These are phyloP conservation scores for Beauveria varroae DNA, from an alignment of 2,329 filamentous ascomycete genomes.

Conservation along the genomic window DNA sequence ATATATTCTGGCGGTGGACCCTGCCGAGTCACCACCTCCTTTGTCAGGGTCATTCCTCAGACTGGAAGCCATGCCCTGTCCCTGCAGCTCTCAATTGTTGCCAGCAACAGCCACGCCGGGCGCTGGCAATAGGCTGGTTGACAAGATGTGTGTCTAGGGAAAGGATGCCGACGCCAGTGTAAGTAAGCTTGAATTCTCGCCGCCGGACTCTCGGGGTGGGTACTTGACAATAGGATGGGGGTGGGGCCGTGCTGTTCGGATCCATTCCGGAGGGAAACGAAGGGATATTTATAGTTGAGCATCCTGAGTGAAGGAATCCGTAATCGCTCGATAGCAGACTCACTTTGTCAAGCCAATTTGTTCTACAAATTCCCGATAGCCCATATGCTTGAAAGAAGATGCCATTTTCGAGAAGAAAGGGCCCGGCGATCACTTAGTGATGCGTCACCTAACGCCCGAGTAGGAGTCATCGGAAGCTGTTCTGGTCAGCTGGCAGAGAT, in stretches of 20 bases:
- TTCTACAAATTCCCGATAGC: too few species aligned
- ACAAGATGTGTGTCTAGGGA: too few species aligned
- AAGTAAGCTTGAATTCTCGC: slow-evolving; percentile 6
- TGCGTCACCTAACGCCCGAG: not conserved
- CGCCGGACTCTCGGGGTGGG: not conserved
- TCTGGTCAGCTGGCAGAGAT: not conserved
- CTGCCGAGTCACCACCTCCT: not conserved
- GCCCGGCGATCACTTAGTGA: not conserved
- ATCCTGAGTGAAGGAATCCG: too few species aligned
- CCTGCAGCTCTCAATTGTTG: not conserved
- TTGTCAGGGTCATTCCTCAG: not conserved
- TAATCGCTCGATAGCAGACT: too few species aligned
- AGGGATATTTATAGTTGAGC: not conserved
- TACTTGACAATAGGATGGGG: not conserved
- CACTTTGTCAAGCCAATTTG: too few species aligned
- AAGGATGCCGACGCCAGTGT: not conserved
- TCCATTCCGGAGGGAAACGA: not conserved
- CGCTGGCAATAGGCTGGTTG: too few species aligned
- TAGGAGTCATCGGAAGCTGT: not conserved
- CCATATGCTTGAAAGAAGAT: not conserved
- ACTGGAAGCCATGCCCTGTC: not conserved
- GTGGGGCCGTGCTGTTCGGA: slow-evolving; percentile 4
- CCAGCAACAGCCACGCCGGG: too few species aligned
- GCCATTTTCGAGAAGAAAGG: not conserved
- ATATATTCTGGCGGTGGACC: not conserved